Evolutionary conservation across 345 rosid genomes (phyloP), one percentile per base, ranked within the genome.

Genomic region (Cardiospermum halicacabum): DNA sequence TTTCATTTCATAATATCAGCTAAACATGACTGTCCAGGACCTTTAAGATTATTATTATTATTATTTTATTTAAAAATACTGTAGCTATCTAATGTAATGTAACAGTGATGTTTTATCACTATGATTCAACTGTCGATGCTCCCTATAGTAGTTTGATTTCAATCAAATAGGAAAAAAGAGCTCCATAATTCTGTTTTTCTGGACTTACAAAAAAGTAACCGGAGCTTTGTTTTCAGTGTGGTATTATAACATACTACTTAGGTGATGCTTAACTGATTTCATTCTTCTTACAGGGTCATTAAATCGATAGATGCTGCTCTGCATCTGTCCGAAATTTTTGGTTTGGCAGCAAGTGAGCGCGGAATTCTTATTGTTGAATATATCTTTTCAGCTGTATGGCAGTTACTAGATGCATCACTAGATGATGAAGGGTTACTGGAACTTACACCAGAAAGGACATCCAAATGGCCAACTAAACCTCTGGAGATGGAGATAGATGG

Each of bases 381-480:
- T 57, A 73, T 94, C 47, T 89, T 91, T 80, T 77, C 84, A 67
- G 62, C 81, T 53, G 86, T 82, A 70, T 89, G 88, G 79, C 93
- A 84, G 75, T 73, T 94, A 65, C 54, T 94, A 73, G 97, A 94
- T 80, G 97, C 96, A 12, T 80, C 88, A 19, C 74, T 91, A 75
- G 89, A 85, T 65, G 97, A 91, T 70, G 97, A 94, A 78, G 91
- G 93, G 48, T 75, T 94, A 69, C 73, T 91, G 67, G 95, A 85
- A 69, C 78, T 73, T 58, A 82, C 79, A 51, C 71, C 81, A 59
- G 91, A 87, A 67, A 60, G 79, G 68, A 82, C 68, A 37, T 84
- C 96, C 25, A 75, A 42, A 69, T 91, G 97, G 97, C 66, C 77
- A 22, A 68, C 67, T 40, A 72, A 75, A 66, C 63, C 78, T 55